Base-by-base conservation (phyloP, 1,284 basidiomycete species). In the Schizophyllum commune region DNA sequence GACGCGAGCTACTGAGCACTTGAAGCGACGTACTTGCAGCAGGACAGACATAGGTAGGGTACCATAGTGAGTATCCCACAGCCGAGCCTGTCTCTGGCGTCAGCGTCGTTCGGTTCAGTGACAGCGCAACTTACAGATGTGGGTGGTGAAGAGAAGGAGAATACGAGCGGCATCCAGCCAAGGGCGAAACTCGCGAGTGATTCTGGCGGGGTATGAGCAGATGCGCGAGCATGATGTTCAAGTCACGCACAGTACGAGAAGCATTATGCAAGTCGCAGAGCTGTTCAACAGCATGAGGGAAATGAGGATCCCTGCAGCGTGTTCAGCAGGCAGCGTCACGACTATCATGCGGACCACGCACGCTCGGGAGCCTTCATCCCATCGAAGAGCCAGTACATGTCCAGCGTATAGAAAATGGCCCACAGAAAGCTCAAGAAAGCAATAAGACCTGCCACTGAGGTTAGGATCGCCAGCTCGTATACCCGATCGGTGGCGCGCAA, bases 121-220 rank as follows among this genome's bases (percentile, higher is more conserved):
- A 20, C 22, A 52, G 32, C 4, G 39, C 32, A 15, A 15, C 2
- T 33, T 64, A 82, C 83, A 80, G n/a, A 79, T 71, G 60, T 88
- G 85, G 19, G 72, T 66, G 15, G 80, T 56, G 6, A 83, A 65
- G 19, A 86, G 69, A 59, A 83, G 75, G 7, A 79, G 59, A 34
- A 83, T 68, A 22, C 85, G 76, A 17, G 82, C 83, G 4, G 73
- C 77, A 67, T 88, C 86, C 17, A 86, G 71, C 82, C 82, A 86
- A 8, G 75, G 67, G 55, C 82, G 75, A 63, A 86, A 88, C 59
- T 74, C 65, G 9, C 39, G 39, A 47, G 39, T 47, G 39, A 47
- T 47, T 17, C 39, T 47, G 39, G 39, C 2, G 17, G 39, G 8
- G 17, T 3, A 3, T 47, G 13, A 47, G 39, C 8, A 47, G 39